These are phyloP conservation scores for Cordyceps farinosa DNA, from an alignment of 2,329 filamentous ascomycete species.

Conservation along the genomic window DNA sequence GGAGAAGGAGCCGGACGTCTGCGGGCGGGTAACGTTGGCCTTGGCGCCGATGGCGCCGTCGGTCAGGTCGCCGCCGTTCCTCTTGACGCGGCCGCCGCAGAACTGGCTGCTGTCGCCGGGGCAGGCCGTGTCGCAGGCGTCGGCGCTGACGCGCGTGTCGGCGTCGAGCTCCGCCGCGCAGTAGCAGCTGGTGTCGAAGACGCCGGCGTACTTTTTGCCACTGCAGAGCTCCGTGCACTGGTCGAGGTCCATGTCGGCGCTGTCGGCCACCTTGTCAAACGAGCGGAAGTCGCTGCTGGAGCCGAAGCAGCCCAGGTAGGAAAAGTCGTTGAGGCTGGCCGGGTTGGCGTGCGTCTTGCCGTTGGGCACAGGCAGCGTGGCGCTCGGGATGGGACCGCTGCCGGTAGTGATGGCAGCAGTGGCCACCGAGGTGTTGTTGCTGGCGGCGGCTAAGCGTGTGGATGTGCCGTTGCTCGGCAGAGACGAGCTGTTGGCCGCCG, in stretches of 20 bases:
- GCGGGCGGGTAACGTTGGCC: background rate
- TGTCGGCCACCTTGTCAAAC: conserved; percentile 32
- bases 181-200: conserved; percentile 42
- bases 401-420: conserved; percentile 2
- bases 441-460: too few species aligned
- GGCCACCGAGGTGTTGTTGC: conserved; percentile 23
- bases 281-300: conserved; percentile 34
- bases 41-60: background rate
- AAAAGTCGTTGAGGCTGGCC: conserved; percentile 30
- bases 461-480: too few species aligned
- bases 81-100: conserved; percentile 39
- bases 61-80: background rate
- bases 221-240: conserved; percentile 38
- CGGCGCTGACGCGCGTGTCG: conserved; percentile 35
- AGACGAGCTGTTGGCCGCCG: conserved; percentile 4
- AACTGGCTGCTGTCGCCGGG: conserved; percentile 35
- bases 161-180: conserved; percentile 41
- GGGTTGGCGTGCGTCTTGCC: conserved; percentile 28
- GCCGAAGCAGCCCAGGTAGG: conserved; percentile 41
- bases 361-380: conserved; percentile 16
- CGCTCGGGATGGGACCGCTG: conserved; percentile 3
- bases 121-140: conserved; percentile 37
- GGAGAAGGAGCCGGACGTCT: conserved; percentile 14
- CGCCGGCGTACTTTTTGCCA: conserved; percentile 36
- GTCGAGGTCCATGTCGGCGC: conserved; percentile 37